phyloP scores from a whole-genome alignment of 1,284 basidiomycete genomes.

The Ceratobasidium sp. region DNA sequence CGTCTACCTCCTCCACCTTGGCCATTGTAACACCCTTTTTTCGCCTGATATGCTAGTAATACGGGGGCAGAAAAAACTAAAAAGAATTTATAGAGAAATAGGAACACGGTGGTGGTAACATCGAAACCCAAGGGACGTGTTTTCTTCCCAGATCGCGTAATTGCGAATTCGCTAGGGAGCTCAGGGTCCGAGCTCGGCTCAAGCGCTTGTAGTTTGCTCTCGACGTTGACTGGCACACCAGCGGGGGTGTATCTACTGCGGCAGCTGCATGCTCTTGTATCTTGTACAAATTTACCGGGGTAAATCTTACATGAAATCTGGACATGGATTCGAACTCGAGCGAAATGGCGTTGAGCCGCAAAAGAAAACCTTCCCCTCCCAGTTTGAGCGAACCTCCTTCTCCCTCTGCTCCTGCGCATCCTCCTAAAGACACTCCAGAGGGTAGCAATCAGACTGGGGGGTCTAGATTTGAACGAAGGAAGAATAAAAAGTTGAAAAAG shows the following conservation, averaged over 20 bases:
- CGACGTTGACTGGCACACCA: conserved; percentile 26
- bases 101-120: background rate
- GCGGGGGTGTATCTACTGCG: background rate
- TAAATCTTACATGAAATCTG: conserved; percentile 5
- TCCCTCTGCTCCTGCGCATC: conserved; percentile 15
- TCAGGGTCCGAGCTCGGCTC: conserved; percentile 19
- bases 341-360: conserved; percentile 34
- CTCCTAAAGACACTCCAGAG: conserved; percentile 28
- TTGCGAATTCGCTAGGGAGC: conserved; percentile 29
- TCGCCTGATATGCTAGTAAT: background rate
- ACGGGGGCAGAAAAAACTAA: background rate
- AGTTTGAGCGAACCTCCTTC: conserved; percentile 42
- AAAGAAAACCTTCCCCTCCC: conserved; percentile 41
- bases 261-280: conserved; percentile 15
- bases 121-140: conserved; percentile 12
- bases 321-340: conserved; percentile 13
- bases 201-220: conserved; percentile 34
- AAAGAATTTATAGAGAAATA: conserved; percentile 24
- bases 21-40: conserved; percentile 8
- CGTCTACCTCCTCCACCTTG: background rate
- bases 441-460: conserved; percentile 63
- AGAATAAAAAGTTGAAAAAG: conserved; percentile 78
- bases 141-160: conserved; percentile 26
- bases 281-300: background rate
- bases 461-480: conserved; percentile 81